Conservation (phyloP, 2,329 filamentous ascomycete genomes). For the Hypoxylon sp. region DNA sequence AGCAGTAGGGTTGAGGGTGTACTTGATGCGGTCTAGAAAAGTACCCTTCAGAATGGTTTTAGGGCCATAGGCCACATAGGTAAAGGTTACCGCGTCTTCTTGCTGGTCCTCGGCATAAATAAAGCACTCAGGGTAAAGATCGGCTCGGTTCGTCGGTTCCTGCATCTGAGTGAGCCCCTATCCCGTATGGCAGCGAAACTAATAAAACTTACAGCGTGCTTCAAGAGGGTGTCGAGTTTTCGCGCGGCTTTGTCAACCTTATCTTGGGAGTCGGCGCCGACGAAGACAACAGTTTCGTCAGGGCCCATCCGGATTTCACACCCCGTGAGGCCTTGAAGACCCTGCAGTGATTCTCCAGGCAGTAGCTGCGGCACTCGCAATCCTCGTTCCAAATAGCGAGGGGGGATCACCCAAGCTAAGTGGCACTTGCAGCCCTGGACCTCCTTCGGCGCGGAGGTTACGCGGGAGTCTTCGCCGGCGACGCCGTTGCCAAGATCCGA, state of each 20-base stretch:
- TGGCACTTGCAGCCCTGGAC: slow-evolving; percentile 20
- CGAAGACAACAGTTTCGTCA: slow-evolving; percentile 25
- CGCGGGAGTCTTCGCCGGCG: slow-evolving; percentile 4
- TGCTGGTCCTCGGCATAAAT: slow-evolving; percentile 36
- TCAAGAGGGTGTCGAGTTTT: slow-evolving; percentile 37
- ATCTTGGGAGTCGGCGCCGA: slow-evolving; percentile 33
- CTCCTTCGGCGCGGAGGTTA: slow-evolving; percentile 28
- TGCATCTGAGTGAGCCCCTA: slow-evolving; percentile 18
- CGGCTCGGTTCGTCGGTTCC: not conserved
- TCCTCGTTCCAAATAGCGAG: slow-evolving; percentile 2
- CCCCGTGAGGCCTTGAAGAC: slow-evolving; percentile 30
- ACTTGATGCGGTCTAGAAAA: slow-evolving; percentile 36
- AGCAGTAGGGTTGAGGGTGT: not conserved
- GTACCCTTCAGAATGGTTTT: slow-evolving; percentile 25
- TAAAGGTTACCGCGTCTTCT: slow-evolving; percentile 26
- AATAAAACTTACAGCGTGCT: slow-evolving; percentile 35
- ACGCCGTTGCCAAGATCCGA: too few relatives aligned
- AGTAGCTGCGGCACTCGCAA: slow-evolving; percentile 12
- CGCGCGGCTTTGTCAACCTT: slow-evolving; percentile 15
- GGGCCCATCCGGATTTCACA: slow-evolving; percentile 24
- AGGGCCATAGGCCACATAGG: slow-evolving; percentile 28
- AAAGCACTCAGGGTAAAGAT: slow-evolving; percentile 24
- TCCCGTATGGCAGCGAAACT: not conserved
- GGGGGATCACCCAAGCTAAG: slow-evolving; percentile 31
- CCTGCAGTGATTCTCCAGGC: slow-evolving; percentile 14